Base-by-base conservation (phyloP, 2,329 filamentous ascomycete genomes). In the Microdochium trichocladiopsis region DNA sequence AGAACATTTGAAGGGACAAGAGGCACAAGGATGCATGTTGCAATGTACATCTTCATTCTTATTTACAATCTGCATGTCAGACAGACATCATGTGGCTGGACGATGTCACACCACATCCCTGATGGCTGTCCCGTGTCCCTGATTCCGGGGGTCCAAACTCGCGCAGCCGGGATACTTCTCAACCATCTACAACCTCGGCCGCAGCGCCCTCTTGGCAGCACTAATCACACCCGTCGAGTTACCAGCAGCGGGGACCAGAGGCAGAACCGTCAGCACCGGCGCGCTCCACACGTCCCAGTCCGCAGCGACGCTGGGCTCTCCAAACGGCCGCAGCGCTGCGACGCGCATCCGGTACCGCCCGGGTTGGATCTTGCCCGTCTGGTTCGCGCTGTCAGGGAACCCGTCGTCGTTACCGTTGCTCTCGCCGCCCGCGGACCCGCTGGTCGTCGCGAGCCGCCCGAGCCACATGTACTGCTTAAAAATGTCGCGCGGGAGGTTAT, bases 221-320 rank as follows among this genome's bases (percentile, higher is more conserved):
- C 33, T 37, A 16, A 37, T 37, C 33, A 37, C 33, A 6, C 33
- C 33, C 33, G 33, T 37, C 33, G 6, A 6, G 33, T 37, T 37
- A 33, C 28, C 28, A 11, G 6, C 14, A 4, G 33, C 33, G 18
- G 33, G 33, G 33, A 6, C 47, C 11, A 58, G 31, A 37, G 57
- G 56, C 47, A 58, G 49, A 10, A 73, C 61, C 52, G 65, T 61
- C 51, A 73, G 64, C 49, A 64, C 62, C 6, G 64, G 61, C 8
- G 64, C 60, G 43, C 66, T 56, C 65, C 69, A 69, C 45, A 72
- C 58, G 33, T 74, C 69, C 72, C 71, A 74, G 51, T 73, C 71
- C 37, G 68, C 68, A 1, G 71, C 65, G 11, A 71, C 64, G 5
- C 65, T 59, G 0, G 68, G 70, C 28, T 72, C 69, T 1, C 72